phyloP scores from a whole-genome alignment of 2,329 filamentous ascomycete species.

The Falciphora oryzae region DNA sequence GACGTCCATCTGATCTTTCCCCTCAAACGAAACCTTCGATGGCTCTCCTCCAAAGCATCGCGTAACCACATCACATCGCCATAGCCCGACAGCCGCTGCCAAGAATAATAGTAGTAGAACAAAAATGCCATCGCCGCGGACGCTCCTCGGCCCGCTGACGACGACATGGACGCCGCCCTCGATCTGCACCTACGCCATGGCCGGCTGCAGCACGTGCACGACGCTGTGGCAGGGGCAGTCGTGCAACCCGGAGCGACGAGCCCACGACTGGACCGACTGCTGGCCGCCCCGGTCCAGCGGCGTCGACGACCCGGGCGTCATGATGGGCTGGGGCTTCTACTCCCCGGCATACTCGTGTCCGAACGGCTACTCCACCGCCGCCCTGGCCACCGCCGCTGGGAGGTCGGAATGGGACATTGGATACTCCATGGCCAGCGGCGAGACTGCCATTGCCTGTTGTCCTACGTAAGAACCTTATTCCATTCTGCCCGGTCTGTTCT shows the following conservation, averaged over 20 bases:
- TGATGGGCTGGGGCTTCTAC: conserved; percentile 19
- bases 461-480: conserved; percentile 15
- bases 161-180: conserved; percentile 16
- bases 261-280: conserved; percentile 17
- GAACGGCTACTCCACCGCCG: conserved; percentile 17
- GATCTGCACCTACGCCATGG: conserved; percentile 17
- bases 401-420: conserved; percentile 22
- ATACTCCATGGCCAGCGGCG: conserved; percentile 20
- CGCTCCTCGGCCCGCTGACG: conserved; percentile 17
- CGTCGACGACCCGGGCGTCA: conserved; percentile 4
- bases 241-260: conserved; percentile 14
- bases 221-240: conserved; percentile 17
- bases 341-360: conserved; percentile 18
- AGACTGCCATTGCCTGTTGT: conserved; percentile 29
- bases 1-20: no score
- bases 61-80: no score
- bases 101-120: no score
- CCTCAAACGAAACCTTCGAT: no score
- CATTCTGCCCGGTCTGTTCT: neutral
- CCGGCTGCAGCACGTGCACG: conserved; percentile 15
- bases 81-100: no score
- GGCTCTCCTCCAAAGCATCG: no score
- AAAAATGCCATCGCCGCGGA: neutral
- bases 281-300: conserved; percentile 17
- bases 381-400: conserved; percentile 14